Conservation (phyloP, 164 flowering plant genomes). For the Annona squamosa region DNA sequence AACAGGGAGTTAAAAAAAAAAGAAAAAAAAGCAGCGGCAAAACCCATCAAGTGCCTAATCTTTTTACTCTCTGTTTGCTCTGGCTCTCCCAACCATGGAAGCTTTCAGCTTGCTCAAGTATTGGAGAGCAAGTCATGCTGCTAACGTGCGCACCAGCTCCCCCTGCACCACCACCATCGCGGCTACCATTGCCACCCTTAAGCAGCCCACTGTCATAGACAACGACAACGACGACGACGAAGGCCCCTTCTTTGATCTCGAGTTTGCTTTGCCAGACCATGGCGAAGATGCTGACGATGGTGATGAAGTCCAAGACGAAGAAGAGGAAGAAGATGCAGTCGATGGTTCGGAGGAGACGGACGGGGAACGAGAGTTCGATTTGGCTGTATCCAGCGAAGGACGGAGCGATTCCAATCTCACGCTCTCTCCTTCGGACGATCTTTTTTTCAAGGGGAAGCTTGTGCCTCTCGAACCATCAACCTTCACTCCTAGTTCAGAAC, state of each 20-base stretch:
- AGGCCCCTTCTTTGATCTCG: conserved; percentile 79
- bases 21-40: background rate
- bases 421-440: conserved; percentile 53
- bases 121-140: conserved; percentile 30
- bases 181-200: too few relatives aligned
- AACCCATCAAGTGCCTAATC: background rate
- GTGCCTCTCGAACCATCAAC: conserved; percentile 44
- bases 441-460: conserved; percentile 63
- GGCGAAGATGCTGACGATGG: conserved; percentile 11
- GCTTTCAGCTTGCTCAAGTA: conserved; percentile 83
- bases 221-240: conserved; percentile 34
- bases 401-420: conserved; percentile 24
- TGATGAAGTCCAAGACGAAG: conserved; percentile 3
- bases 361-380: conserved; percentile 43
- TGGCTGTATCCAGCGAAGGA: conserved; percentile 36
- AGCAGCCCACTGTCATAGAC: background rate
- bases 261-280: conserved; percentile 48
- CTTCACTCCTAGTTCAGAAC: conserved; percentile 9
- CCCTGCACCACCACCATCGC: conserved; percentile 17
- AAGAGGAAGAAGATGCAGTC: conserved; percentile 1
- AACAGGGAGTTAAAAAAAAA: background rate
- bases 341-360: conserved; percentile 11
- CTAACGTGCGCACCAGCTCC: conserved; percentile 10
- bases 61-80: conserved; percentile 15
- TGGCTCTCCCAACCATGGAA: conserved; percentile 99